Conservation (phyloP, 2,329 filamentous ascomycete genomes). For the Paracorniculantispora psalliotae region DNA sequence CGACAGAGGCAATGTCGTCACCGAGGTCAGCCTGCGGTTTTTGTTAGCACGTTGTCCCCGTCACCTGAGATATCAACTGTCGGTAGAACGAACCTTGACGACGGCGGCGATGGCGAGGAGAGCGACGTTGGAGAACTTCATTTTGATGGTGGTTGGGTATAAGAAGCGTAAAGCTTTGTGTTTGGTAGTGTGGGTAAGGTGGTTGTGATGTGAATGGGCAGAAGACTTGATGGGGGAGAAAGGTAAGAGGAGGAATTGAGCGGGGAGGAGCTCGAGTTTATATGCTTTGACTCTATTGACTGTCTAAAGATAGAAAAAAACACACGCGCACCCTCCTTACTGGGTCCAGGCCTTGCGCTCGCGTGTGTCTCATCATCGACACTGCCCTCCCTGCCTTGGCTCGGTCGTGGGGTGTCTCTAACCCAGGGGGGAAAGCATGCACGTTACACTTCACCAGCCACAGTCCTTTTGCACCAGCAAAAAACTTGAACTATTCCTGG, state of each 20-base stretch:
- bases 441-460: not conserved
- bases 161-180: slow-evolving; percentile 8
- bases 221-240: not conserved
- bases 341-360: not conserved
- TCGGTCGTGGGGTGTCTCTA: not conserved
- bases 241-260: not conserved
- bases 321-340: not conserved
- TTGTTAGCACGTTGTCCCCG: not conserved
- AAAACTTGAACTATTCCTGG: not conserved
- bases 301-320: not conserved
- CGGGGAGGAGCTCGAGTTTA: slow-evolving; percentile 4
- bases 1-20: slow-evolving; percentile 16
- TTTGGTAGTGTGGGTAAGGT: not conserved
- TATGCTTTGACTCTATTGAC: not conserved
- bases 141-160: slow-evolving; percentile 21
- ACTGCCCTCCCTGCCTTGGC: not conserved
- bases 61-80: too few species aligned
- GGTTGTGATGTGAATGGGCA: not conserved
- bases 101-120: slow-evolving; percentile 28
- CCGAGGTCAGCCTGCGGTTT: slow-evolving; percentile 11
- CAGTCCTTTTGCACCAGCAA: not conserved
- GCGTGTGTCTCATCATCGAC: not conserved
- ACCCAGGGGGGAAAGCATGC: not conserved
- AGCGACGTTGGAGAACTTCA: slow-evolving; percentile 34
- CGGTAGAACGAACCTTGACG: slow-evolving; percentile 23